phyloP scores from a whole-genome alignment of 2,329 filamentous ascomycete species.

The Pleoardoris graminearum region DNA sequence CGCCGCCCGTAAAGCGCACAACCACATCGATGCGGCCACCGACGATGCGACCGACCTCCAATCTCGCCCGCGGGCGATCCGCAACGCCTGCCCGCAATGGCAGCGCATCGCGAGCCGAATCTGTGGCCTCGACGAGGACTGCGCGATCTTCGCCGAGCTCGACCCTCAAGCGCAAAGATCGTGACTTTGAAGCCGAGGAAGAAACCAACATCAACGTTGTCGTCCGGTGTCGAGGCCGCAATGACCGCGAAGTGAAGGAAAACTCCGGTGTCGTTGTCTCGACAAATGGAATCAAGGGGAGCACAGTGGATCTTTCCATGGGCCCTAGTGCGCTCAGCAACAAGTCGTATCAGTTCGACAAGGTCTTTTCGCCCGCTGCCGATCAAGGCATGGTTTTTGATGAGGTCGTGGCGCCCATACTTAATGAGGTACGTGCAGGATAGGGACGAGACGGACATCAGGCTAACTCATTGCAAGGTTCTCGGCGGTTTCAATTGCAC shows the following conservation, averaged over 20 bases:
- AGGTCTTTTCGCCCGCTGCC: slow-evolving; percentile 92
- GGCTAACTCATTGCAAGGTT: slow-evolving; percentile 63
- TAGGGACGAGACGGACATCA: background rate
- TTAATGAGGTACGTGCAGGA: slow-evolving; percentile 73
- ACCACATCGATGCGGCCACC: slow-evolving; percentile 59
- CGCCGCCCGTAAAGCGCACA: slow-evolving; percentile 53
- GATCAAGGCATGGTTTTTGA: slow-evolving; percentile 95
- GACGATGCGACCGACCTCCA: slow-evolving; percentile 53
- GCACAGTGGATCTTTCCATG: slow-evolving; percentile 84
- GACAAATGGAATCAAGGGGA: slow-evolving; percentile 86
- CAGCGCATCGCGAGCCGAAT: slow-evolving; percentile 71
- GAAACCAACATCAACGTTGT: slow-evolving; percentile 99
- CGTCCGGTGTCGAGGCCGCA: slow-evolving; percentile 89
- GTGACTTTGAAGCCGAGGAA: slow-evolving; percentile 77
- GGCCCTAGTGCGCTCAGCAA: slow-evolving; percentile 90
- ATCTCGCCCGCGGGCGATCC: slow-evolving; percentile 56
- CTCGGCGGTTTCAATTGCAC: slow-evolving; percentile 95
- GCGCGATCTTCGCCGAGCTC: slow-evolving; percentile 55
- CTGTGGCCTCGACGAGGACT: slow-evolving; percentile 60
- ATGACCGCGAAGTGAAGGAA: slow-evolving; percentile 87
- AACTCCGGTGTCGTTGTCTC: slow-evolving; percentile 92
- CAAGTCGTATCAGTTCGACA: slow-evolving; percentile 96
- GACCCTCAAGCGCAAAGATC: slow-evolving; percentile 80
- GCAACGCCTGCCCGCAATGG: slow-evolving; percentile 52
- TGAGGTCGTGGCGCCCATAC: slow-evolving; percentile 88